phyloP scores from a whole-genome alignment of 805 yeast genomes.

The Zygotorulaspora danielsina region DNA sequence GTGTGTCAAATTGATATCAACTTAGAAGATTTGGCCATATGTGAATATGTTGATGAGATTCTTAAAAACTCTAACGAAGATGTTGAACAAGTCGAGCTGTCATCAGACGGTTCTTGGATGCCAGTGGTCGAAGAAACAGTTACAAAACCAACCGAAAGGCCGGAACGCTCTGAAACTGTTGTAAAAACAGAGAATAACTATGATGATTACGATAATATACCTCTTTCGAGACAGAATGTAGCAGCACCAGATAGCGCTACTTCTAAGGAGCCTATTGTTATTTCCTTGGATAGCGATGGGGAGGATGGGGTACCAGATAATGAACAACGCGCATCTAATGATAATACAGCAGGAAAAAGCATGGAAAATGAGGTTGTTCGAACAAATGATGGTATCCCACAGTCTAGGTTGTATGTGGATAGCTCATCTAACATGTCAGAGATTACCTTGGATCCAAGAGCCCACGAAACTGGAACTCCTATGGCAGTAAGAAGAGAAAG shows the following conservation, averaged over 20 bases:
- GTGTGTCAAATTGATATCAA: constrained; percentile 57
- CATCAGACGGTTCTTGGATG: constrained; percentile 72
- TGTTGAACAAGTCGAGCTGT: constrained; percentile 62
- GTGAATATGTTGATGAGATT: constrained; percentile 68
- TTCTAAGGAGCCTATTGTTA: constrained; percentile 38
- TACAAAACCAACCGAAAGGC: constrained; percentile 7
- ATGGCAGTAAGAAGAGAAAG: constrained; percentile 5
- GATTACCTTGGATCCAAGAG: constrained; percentile 23
- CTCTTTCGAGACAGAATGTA: constrained; percentile 9
- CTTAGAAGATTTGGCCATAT: constrained; percentile 59
- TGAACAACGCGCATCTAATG: constrained; percentile 1
- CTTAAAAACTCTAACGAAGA: constrained; percentile 49
- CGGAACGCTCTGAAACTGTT: constrained; percentile 10
- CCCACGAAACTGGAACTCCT: constrained; percentile 8
- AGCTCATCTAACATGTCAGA: constrained; percentile 2
- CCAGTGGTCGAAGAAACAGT: constrained; percentile 33
- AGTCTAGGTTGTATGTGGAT: constrained; percentile 10
- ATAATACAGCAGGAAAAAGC: not conserved
- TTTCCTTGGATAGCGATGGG: constrained; percentile 49
- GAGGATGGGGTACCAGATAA: constrained; percentile 37
- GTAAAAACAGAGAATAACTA: constrained; percentile 21
- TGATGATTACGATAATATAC: constrained; percentile 17
- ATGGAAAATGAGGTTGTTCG: not conserved
- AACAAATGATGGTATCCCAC: not conserved
- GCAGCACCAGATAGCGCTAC: constrained; percentile 5